Evolutionary conservation across 1,284 basidiomycete genomes (phyloP).

Genomic region (Tausonia pullulans): DNA sequence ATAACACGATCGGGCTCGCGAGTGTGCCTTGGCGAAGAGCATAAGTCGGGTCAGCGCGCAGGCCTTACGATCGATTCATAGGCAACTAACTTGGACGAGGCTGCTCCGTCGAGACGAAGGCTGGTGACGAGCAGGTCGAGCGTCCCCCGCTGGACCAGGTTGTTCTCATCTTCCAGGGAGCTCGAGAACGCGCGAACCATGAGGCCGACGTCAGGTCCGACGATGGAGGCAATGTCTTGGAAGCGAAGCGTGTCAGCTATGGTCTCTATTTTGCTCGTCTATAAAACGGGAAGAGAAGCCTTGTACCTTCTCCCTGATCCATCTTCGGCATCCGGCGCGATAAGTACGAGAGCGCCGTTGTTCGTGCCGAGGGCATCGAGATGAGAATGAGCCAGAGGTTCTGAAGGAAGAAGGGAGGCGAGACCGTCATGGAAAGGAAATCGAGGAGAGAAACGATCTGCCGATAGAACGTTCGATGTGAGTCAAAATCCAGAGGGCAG

Average conservation of each 20-base stretch:
- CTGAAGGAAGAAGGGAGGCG: slow-evolving; percentile 82
- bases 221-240: slow-evolving; percentile 56
- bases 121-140: slow-evolving; percentile 70
- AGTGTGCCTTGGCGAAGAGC: slow-evolving; percentile 32
- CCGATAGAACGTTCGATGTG: slow-evolving; percentile 10
- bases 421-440: slow-evolving; percentile 66
- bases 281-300: background rate
- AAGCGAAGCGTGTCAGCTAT: slow-evolving; percentile 8
- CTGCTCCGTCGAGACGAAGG: slow-evolving; percentile 55
- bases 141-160: slow-evolving; percentile 68
- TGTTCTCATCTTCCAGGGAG: slow-evolving; percentile 77
- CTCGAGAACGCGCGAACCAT: slow-evolving; percentile 86
- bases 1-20: slow-evolving; percentile 51
- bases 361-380: slow-evolving; percentile 73
- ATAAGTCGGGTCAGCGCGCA: background rate
- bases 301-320: slow-evolving; percentile 17
- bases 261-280: too few relatives aligned
- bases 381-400: slow-evolving; percentile 90
- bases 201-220: slow-evolving; percentile 77
- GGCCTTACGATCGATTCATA: background rate
- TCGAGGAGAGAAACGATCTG: slow-evolving; percentile 77
- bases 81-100: background rate
- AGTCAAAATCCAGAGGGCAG: background rate
- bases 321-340: slow-evolving; percentile 61
- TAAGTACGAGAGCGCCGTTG: slow-evolving; percentile 79